Evolutionary conservation across 257 asterid species (phyloP).

Genomic region (Plantago major): DNA sequence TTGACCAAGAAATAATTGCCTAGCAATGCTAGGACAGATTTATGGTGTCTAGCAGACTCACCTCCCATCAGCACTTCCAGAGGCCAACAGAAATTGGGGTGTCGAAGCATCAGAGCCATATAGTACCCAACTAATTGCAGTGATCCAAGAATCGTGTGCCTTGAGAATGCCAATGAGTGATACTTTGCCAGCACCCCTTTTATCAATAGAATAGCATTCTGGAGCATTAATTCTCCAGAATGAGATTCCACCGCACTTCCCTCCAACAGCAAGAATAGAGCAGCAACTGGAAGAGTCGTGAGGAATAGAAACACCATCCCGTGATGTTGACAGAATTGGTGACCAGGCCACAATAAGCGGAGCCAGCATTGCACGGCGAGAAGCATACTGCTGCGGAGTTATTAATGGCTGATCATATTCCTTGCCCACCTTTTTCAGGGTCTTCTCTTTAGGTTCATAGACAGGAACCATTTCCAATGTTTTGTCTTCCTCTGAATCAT

Average conservation of each 20-base stretch:
- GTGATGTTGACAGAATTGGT: conserved; percentile 49
- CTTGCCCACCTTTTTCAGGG: conserved; percentile 26
- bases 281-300: conserved; percentile 34
- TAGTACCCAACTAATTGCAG: conserved; percentile 59
- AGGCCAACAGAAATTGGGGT: conserved; percentile 49
- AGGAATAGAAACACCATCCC: conserved; percentile 34
- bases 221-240: conserved; percentile 73
- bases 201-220: conserved; percentile 45
- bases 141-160: conserved; percentile 77
- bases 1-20: too few relatives aligned
- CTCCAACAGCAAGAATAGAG: conserved; percentile 82
- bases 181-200: conserved; percentile 27
- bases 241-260: conserved; percentile 68
- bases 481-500: conserved; percentile 23
- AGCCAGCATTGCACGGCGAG: conserved; percentile 69
- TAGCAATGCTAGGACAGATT: too few relatives aligned
- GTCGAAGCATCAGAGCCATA: conserved; percentile 40
- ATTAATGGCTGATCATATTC: conserved; percentile 31
- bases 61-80: conserved; percentile 92
- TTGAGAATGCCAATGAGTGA: conserved; percentile 53
- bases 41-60: conserved; percentile 22
- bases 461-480: conserved; percentile 26
- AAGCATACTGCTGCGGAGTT: conserved; percentile 60
- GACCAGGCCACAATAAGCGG: conserved; percentile 87
- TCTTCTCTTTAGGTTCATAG: conserved; percentile 28